Percentiles rank a stretch among this genome's conserved stretches.
These are phyloP conservation scores for Phytophthora nicotianae DNA, from an alignment of 352 stramenopile genomes.

Conservation along the genomic window DNA sequence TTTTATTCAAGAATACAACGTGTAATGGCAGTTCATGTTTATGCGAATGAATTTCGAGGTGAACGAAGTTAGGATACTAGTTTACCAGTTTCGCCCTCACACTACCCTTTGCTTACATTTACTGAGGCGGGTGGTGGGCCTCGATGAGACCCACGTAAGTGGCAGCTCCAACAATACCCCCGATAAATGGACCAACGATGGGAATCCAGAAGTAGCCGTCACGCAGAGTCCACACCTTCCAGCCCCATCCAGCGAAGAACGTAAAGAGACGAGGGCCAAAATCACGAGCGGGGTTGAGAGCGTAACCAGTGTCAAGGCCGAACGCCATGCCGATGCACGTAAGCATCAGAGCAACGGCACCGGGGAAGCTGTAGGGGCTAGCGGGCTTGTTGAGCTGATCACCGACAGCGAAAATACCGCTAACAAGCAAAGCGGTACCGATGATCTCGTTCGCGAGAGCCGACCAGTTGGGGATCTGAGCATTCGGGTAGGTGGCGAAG, in stretches of 20 bases:
- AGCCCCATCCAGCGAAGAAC: conserved; percentile 51
- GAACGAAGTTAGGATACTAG: neutral
- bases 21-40: conserved; percentile 13
- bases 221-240: conserved; percentile 47
- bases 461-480: conserved; percentile 42
- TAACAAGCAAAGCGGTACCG: conserved; percentile 44
- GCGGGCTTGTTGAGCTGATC: conserved; percentile 54
- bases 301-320: conserved; percentile 45
- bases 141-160: conserved; percentile 73
- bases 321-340: conserved; percentile 47
- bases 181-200: conserved; percentile 72
- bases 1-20: conserved; percentile 2
- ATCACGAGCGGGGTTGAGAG: conserved; percentile 50
- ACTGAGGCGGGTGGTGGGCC: conserved; percentile 63
- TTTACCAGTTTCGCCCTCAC: conserved; percentile 1
- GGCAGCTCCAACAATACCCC: conserved; percentile 59
- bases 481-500: conserved; percentile 59
- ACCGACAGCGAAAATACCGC: conserved; percentile 49
- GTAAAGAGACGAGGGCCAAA: conserved; percentile 57
- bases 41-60: too few relatives aligned
- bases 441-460: conserved; percentile 53
- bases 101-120: neutral
- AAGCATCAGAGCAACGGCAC: conserved; percentile 39
- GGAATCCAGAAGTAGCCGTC: conserved; percentile 84
- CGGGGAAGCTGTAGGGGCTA: conserved; percentile 44